These are phyloP conservation scores for Friedmanniomyces simplex DNA, from an alignment of 495 filamentous ascomycete genomes.

Conservation along the genomic window DNA sequence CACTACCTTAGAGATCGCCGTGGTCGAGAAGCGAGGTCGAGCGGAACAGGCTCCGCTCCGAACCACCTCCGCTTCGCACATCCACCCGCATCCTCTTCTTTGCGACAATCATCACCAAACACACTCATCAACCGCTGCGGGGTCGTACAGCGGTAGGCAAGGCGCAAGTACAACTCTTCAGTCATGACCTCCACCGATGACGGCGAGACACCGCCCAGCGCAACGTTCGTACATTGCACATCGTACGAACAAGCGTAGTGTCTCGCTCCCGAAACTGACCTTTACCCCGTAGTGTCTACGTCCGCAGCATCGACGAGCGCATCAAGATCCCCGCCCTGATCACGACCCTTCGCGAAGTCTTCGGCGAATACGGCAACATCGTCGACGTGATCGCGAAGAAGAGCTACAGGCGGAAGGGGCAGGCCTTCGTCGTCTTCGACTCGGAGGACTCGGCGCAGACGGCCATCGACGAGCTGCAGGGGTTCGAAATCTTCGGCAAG, in stretches of 20 bases:
- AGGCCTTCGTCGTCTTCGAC: conserved; percentile 94
- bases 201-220: conserved; percentile 12
- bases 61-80: too few relatives aligned
- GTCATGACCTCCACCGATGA: neutral
- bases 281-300: conserved; percentile 16
- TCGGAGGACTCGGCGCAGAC: conserved; percentile 59
- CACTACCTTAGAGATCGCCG: too few relatives aligned
- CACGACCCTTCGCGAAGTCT: conserved; percentile 63
- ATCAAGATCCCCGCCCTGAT: conserved; percentile 74
- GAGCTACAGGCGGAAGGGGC: conserved; percentile 85
- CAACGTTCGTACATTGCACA: conserved; percentile 27
- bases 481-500: conserved; percentile 90
- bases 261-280: conserved; percentile 5
- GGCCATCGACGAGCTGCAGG: conserved; percentile 83
- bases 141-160: neutral
- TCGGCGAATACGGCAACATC: conserved; percentile 82
- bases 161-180: neutral
- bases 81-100: neutral
- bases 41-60: neutral
- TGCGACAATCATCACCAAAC: neutral
- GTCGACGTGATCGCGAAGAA: conserved; percentile 88
- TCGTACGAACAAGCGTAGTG: conserved; percentile 22
- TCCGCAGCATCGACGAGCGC: conserved; percentile 53
- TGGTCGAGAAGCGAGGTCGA: neutral
- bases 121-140: neutral